Evolutionary conservation across 2,329 filamentous ascomycete genomes (phyloP).

Genomic region (Decorospora gaudefroyi): DNA sequence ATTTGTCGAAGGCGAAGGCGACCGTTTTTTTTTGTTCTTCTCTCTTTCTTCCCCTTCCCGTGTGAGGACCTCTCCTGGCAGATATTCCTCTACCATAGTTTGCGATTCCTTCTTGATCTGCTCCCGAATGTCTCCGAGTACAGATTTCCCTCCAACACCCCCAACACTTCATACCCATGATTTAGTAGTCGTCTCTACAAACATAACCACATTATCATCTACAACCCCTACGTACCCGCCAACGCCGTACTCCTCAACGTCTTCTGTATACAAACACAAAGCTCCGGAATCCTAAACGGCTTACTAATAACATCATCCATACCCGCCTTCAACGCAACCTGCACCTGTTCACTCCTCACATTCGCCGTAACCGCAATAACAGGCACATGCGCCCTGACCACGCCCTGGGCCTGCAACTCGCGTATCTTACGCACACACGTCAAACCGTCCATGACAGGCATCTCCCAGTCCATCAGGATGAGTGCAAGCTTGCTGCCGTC

Average conservation of each 20-base stretch:
- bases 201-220: no score
- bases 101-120: no score
- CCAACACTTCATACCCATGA: no score
- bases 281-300: conserved; percentile 60
- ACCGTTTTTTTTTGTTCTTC: no score
- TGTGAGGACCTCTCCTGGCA: no score
- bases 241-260: conserved; percentile 13
- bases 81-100: no score
- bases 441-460: conserved; percentile 44
- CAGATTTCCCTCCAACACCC: no score
- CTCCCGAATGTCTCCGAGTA: no score
- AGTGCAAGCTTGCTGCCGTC: conserved; percentile 25
- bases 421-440: conserved; percentile 35
- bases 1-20: no score
- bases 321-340: conserved; percentile 35
- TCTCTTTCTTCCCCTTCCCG: no score
- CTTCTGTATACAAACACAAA: conserved; percentile 28
- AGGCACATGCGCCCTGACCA: conserved; percentile 31
- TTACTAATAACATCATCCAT: conserved; percentile 68
- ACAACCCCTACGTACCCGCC: no score
- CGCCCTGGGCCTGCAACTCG: conserved; percentile 27
- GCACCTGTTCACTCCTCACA: conserved; percentile 39
- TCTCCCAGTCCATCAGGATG: conserved; percentile 43
- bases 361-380: conserved; percentile 46
- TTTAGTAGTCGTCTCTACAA: no score